Evolutionary conservation across 352 stramenopile genomes (phyloP).

Genomic region (Globisporangium spinosum): DNA sequence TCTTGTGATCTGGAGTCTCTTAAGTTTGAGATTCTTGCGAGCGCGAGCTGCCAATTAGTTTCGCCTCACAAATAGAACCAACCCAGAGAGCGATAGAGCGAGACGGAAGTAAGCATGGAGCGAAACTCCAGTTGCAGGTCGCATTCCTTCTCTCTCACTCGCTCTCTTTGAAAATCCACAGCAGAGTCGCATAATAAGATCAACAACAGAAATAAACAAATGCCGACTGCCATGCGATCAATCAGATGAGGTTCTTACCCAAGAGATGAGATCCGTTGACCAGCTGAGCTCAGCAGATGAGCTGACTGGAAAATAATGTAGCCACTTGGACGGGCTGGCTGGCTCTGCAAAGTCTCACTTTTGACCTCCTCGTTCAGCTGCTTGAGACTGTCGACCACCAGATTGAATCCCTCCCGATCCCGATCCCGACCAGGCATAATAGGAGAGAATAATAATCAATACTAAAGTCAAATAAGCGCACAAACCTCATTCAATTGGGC

Average conservation of each 20-base stretch:
- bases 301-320: neutral
- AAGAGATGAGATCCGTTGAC: neutral
- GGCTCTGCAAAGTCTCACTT: neutral
- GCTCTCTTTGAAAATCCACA: neutral
- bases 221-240: neutral
- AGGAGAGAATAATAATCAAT: neutral
- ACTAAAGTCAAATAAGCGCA: neutral
- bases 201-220: neutral
- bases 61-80: constrained; percentile 3
- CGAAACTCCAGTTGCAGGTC: constrained; percentile 6
- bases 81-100: neutral
- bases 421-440: neutral
- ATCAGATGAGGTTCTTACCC: neutral
- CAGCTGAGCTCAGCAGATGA: neutral
- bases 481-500: neutral
- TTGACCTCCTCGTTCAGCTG: neutral
- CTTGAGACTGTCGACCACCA: neutral
- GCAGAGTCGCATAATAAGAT: neutral
- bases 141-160: neutral
- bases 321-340: neutral
- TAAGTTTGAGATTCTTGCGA: neutral
- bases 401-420: too few relatives aligned
- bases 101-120: neutral
- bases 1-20: neutral
- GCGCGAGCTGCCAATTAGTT: neutral